phyloP scores from a whole-genome alignment of 1,139 yeast genomes.

The Geotrichum klebahnii region DNA sequence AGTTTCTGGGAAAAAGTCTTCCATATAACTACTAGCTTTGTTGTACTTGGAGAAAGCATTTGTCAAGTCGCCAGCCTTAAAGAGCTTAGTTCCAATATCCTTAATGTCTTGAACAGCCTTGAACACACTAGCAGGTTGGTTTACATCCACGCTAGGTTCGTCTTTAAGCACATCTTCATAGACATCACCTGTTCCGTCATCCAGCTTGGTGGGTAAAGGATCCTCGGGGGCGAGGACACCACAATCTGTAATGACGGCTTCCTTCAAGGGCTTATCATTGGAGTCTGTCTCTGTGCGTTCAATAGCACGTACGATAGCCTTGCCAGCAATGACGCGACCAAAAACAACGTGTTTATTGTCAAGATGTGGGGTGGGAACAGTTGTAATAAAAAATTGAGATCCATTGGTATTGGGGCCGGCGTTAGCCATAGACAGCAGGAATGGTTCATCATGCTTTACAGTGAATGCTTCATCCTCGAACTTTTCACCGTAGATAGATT shows the following conservation, averaged over 20 bases:
- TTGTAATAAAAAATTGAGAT: constrained; percentile 84
- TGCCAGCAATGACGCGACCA: constrained; percentile 83
- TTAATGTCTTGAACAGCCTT: constrained; percentile 65
- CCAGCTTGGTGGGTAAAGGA: constrained; percentile 39
- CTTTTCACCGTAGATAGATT: constrained; percentile 90
- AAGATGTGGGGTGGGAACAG: constrained; percentile 77
- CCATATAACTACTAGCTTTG: constrained; percentile 65
- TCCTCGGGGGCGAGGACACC: constrained; percentile 67
- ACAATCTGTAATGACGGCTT: constrained; percentile 69
- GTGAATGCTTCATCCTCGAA: constrained; percentile 89
- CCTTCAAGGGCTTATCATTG: constrained; percentile 60
- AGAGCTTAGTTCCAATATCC: constrained; percentile 69
- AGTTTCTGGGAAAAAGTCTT: constrained; percentile 62
- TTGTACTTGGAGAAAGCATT: constrained; percentile 62
- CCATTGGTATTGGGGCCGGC: constrained; percentile 96
- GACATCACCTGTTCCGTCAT: constrained; percentile 81
- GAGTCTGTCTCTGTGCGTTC: constrained; percentile 58
- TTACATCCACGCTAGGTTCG: constrained; percentile 60
- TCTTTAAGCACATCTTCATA: constrained; percentile 76
- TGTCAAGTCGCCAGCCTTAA: constrained; percentile 48
- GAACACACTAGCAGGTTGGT: constrained; percentile 59
- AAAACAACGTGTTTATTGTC: constrained; percentile 96
- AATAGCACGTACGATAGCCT: constrained; percentile 69
- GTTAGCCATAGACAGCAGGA: constrained; percentile 90
- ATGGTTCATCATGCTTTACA: constrained; percentile 74